These are phyloP conservation scores for Rhamnella rubrinervis DNA, from an alignment of 331 rosid species.

Conservation along the genomic window DNA sequence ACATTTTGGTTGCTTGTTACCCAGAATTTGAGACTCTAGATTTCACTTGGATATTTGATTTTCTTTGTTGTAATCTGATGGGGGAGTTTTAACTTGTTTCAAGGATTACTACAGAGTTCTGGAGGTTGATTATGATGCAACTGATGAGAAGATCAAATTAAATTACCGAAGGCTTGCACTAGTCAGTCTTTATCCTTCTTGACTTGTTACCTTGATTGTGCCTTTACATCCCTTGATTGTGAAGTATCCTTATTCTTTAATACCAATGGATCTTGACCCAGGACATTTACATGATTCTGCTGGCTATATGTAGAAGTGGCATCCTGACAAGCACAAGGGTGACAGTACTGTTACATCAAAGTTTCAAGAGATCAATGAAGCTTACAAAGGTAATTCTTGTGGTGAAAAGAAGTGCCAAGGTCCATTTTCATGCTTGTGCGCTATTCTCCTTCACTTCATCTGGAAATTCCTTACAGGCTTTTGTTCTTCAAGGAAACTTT, in stretches of 20 bases:
- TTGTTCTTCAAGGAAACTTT: conserved; percentile 6
- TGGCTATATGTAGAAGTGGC: conserved; percentile 65
- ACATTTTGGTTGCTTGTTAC: background rate
- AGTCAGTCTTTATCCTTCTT: conserved; percentile 44
- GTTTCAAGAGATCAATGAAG: conserved; percentile 86
- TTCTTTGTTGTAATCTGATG: conserved; percentile 21
- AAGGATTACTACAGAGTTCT: conserved; percentile 78
- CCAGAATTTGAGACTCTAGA: background rate
- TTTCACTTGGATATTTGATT: conserved; percentile 1
- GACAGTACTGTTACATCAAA: conserved; percentile 57
- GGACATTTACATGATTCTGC: conserved; percentile 22
- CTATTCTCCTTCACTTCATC: background rate
- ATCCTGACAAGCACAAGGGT: conserved; percentile 79
- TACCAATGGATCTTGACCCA: conserved; percentile 22
- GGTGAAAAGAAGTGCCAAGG: background rate
- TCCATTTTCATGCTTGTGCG: background rate
- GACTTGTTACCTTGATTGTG: conserved; percentile 12
- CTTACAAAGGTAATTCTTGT: conserved; percentile 61
- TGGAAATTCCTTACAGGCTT: background rate
- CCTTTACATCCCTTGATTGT: conserved; percentile 9
- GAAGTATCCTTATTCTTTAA: background rate
- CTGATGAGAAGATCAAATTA: conserved; percentile 66
- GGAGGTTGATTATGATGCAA: conserved; percentile 86
- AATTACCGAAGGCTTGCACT: conserved; percentile 79
- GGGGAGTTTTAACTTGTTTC: conserved; percentile 18